Percentiles rank a stretch among this genome's conserved stretches.
Evolutionary conservation across 2,329 filamentous ascomycete species (phyloP).

Genomic region (Atkinsonella hypoxylon): DNA sequence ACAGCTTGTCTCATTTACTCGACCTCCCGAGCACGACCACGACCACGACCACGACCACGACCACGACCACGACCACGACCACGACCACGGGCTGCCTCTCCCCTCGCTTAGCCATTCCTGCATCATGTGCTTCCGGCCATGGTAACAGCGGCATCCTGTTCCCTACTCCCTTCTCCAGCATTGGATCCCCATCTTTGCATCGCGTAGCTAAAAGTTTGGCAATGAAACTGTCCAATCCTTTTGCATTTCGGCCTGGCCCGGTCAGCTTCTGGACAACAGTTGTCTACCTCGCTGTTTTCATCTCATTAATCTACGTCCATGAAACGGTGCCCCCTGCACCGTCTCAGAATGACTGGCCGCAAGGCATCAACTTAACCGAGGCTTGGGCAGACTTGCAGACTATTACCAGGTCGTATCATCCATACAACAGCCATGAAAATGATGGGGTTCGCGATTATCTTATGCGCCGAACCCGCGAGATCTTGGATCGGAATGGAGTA

Average conservation of each 20-base stretch:
- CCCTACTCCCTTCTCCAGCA: not conserved
- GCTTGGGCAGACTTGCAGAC: conserved; percentile 75
- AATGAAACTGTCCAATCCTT: conserved; percentile 34
- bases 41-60: too few relatives aligned
- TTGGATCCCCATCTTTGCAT: not conserved
- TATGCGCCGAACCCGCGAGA: conserved; percentile 55
- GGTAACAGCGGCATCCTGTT: not conserved
- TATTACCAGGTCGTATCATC: conserved; percentile 67
- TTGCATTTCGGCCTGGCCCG: conserved; percentile 69
- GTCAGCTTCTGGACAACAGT: conserved; percentile 70
- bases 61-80: too few relatives aligned
- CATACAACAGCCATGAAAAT: conserved; percentile 78
- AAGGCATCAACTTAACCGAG: conserved; percentile 67
- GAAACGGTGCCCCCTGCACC: conserved; percentile 62
- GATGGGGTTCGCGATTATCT: conserved; percentile 70
- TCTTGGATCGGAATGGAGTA: conserved; percentile 50
- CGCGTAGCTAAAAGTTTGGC: not conserved
- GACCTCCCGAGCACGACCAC: not conserved
- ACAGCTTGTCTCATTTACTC: not conserved
- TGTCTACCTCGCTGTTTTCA: conserved; percentile 66
- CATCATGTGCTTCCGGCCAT: not conserved
- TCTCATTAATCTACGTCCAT: conserved; percentile 62
- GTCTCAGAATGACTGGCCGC: conserved; percentile 28
- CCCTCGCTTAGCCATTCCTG: not conserved
- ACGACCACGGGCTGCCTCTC: not conserved